These are phyloP conservation scores for Pseudozyma hubeiensis DNA, from an alignment of 1,284 basidiomycete genomes.

Conservation along the genomic window DNA sequence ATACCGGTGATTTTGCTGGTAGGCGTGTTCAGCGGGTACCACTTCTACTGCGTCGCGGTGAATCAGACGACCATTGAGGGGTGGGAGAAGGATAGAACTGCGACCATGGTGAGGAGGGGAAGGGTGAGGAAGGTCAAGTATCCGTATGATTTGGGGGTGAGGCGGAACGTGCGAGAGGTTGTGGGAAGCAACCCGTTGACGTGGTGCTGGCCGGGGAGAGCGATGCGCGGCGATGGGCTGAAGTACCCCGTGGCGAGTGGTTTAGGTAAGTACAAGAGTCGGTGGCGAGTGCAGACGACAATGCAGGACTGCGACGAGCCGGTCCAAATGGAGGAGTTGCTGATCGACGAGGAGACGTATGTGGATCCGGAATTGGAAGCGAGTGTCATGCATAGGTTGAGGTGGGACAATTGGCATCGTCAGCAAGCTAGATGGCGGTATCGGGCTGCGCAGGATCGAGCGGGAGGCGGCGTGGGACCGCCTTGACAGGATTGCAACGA, in stretches of 20 bases:
- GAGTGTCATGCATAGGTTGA: conserved; percentile 35
- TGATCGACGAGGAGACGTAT: conserved; percentile 7
- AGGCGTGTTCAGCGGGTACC: conserved; percentile 81
- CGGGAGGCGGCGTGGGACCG: not conserved
- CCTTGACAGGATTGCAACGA: not conserved
- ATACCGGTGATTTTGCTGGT: conserved; percentile 86
- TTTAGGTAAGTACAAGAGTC: conserved; percentile 20
- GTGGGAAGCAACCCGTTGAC: conserved; percentile 79
- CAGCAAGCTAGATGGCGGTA: conserved; percentile 6
- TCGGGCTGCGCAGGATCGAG: not conserved
- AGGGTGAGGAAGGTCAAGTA: conserved; percentile 86
- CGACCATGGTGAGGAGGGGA: conserved; percentile 84
- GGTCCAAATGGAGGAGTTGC: not conserved
- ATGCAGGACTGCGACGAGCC: conserved; percentile 5
- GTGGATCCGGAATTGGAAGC: conserved; percentile 35
- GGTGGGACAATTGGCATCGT: conserved; percentile 42
- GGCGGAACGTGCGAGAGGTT: conserved; percentile 80
- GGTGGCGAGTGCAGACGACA: conserved; percentile 15
- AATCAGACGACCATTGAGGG: conserved; percentile 97
- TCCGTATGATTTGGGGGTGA: conserved; percentile 84
- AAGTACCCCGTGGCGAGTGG: conserved; percentile 71
- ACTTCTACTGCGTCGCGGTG: conserved; percentile 80
- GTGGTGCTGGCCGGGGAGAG: conserved; percentile 82
- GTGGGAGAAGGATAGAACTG: conserved; percentile 96
- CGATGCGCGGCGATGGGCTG: conserved; percentile 77